Base-by-base conservation (phyloP, 352 stramenopile species). In the Elongisporangium anandrum region DNA sequence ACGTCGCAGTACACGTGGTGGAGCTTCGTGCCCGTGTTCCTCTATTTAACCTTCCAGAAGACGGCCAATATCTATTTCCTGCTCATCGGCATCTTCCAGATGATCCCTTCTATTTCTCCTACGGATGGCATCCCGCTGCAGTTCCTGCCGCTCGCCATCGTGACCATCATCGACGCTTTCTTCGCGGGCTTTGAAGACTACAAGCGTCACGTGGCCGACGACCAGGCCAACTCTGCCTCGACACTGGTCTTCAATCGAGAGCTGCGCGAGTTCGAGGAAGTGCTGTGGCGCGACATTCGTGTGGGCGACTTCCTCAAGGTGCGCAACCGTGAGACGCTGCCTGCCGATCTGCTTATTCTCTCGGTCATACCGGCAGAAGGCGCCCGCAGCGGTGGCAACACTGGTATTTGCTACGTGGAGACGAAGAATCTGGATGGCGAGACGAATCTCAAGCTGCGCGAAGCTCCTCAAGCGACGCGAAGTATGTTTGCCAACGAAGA, bases 1-100 rank as follows among this genome's bases (percentile, higher is more conserved):
- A 96, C 87, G 47, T 91, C 82, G 16, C 75, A 96, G 70, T 96
- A 94, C 65, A 93, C 86, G 60, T 93, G 82, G 84, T 96, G 85
- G 85, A 94, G 77, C 60, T 94, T 96, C 61, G 72, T 91, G 21
- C 87, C 87, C 0, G 82, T 96, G 47, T 96, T 96, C 51, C 63
- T 96, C 19, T 95, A 92, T 52, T 56, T 92, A 38, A 92, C 82
- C 38, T 96, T 96, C 69, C 79, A 90, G 66, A 94, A 94, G 73
- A 94, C 82, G 0, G 87, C 87, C 22, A 95, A 96, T 60, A 51
- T 96, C 58, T 96, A 96, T 63, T 96, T 96, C 57, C 55, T 96
- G 39, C 70, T 92, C 13, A 94, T 96, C 58, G 84, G 83, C n/a
- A 88, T 96, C 50, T 88, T 96, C 64, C 85, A 96, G 65, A 79